These are phyloP conservation scores for Agrocybe praecox DNA, from an alignment of 768 basidiomycete species.

Conservation along the genomic window DNA sequence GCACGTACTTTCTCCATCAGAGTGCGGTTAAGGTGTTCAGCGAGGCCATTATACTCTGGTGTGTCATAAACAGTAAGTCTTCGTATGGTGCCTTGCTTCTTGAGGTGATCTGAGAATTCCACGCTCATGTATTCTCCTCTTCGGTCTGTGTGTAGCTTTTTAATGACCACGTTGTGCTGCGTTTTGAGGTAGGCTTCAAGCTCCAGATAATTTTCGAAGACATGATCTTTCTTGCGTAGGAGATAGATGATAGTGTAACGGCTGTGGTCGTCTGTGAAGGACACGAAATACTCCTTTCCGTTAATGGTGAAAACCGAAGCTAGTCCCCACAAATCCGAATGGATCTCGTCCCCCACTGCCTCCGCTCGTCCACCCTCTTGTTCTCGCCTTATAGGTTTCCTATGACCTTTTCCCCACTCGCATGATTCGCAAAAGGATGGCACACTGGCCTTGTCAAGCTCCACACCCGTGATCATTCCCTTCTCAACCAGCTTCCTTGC, in stretches of 20 bases:
- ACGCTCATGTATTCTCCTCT: conserved; percentile 38
- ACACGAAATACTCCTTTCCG: conserved; percentile 28
- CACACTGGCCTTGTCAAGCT: not conserved
- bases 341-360: conserved; percentile 20
- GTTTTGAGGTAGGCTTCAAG: conserved; percentile 30
- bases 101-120: conserved; percentile 27
- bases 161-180: conserved; percentile 25
- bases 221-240: conserved; percentile 22
- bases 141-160: conserved; percentile 33
- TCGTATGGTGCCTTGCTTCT: conserved; percentile 30
- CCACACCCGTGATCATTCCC: conserved; percentile 21
- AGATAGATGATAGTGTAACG: conserved; percentile 18
- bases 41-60: conserved; percentile 38
- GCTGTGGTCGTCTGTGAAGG: conserved; percentile 31
- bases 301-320: conserved; percentile 19
- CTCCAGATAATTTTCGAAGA: conserved; percentile 23
- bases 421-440: conserved; percentile 41
- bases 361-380: conserved; percentile 4
- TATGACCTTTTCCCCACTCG: conserved; percentile 40
- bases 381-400: conserved; percentile 29
- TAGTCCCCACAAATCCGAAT: conserved; percentile 43
- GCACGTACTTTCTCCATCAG: conserved; percentile 30
- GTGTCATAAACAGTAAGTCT: conserved; percentile 35
- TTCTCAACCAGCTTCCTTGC: conserved; percentile 23
- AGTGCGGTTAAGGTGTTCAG: conserved; percentile 37